Evolutionary conservation across 768 basidiomycete species (phyloP), one percentile per base, ranked within the genome.

Genomic region (Astraeus odoratus): DNA sequence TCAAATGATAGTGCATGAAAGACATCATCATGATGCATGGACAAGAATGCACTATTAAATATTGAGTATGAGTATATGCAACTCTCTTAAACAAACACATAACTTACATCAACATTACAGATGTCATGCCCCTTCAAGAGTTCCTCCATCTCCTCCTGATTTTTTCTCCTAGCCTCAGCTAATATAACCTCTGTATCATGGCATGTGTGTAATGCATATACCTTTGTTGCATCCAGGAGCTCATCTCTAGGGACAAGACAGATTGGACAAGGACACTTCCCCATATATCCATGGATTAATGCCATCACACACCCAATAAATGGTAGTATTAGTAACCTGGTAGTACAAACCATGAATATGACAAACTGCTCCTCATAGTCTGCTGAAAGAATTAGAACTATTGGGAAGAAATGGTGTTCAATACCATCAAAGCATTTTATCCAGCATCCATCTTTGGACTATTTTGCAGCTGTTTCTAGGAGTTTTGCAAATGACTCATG

Each of bases 351-450:
- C 60, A 8, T 69, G 62, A 3, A 63, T 43, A 49, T 66, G 6
- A 29, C 66, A 16, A 60, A 72, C 71, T 67, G 65, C 55, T 75
- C 70, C 47, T 73, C 67, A 49, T 70, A 75, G 33, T 73, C 71
- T 20, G 69, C 62, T 8, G 63, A 65, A 1, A 70, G 44, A 7
- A 71, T 66, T 0, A 68, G 38, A 27, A 73, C 57, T 20, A 64
- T 37, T 12, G 67, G 69, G 42, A 54, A 73, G 0, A 74, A 44
- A 7, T 22, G 47, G 0, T 60, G 64, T 1, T 39, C 8, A 7
- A 65, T 51, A 1, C 43, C 52, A 50, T 69, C 67, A 9, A 54
- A 63, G 50, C 67, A 70, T 6, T 42, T 42, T 42, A 33, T 30
- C 29, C 29, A 42, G 9, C 26, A 22, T 12, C 41, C 41, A 20